These are phyloP conservation scores for Clonostachys byssicola DNA, from an alignment of 2,329 filamentous ascomycete genomes.

Conservation along the genomic window DNA sequence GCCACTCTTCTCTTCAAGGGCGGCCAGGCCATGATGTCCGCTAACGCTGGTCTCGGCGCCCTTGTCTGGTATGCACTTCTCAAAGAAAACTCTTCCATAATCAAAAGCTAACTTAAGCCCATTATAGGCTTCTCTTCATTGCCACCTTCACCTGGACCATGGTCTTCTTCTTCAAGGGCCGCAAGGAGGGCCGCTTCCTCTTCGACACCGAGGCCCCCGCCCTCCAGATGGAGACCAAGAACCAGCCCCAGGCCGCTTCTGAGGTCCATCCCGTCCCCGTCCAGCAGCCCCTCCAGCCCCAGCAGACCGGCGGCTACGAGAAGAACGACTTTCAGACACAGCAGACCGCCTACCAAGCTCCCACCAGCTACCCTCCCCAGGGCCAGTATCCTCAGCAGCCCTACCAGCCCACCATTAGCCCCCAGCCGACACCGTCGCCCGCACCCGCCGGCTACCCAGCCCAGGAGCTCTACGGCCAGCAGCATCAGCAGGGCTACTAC, in stretches of 20 bases:
- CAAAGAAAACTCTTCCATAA: not conserved
- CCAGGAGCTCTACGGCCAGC: constrained; percentile 12
- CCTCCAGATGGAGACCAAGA: constrained; percentile 27
- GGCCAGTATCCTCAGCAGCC: constrained; percentile 1
- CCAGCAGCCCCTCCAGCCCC: constrained; percentile 9
- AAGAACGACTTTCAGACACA: constrained; percentile 8
- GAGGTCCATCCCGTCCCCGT: constrained; percentile 4
- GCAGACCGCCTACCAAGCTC: not conserved
- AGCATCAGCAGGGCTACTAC: constrained; percentile 10
- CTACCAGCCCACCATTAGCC: constrained; percentile 4
- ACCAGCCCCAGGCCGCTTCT: constrained; percentile 2
- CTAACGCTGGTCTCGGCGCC: constrained; percentile 37
- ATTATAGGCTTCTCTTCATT: constrained; percentile 30
- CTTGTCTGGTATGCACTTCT: constrained; percentile 29
- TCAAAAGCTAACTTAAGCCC: constrained; percentile 1
- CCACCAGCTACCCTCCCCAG: not conserved
- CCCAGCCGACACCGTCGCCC: not conserved
- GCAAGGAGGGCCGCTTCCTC: constrained; percentile 29
- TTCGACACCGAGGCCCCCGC: constrained; percentile 7
- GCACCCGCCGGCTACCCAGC: constrained; percentile 1
- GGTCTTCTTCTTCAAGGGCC: constrained; percentile 24
- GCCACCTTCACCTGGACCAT: constrained; percentile 28
- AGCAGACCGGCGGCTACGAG: constrained; percentile 1
- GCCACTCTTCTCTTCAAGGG: constrained; percentile 25
- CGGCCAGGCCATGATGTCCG: constrained; percentile 27